Conservation (phyloP, 805 yeast genomes). For the Starmerella sirachaensis region DNA sequence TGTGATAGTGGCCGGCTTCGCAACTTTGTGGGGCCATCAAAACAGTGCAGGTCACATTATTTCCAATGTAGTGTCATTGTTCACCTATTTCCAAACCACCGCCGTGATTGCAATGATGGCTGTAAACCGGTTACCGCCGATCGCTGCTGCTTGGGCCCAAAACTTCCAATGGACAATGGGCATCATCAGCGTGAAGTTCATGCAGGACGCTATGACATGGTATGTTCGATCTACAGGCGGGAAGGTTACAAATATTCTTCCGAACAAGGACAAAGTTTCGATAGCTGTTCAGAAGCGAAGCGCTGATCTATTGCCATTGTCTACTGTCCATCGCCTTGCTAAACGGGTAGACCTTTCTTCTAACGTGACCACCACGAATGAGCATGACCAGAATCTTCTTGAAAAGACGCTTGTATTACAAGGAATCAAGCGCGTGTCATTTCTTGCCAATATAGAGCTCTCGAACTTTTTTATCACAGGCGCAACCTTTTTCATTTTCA, state of each 20-base stretch:
- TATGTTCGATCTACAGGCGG: slow-evolving; percentile 65
- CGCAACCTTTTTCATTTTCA: slow-evolving; percentile 65
- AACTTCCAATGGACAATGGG: slow-evolving; percentile 97
- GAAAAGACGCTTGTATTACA: slow-evolving; percentile 68
- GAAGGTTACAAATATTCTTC: slow-evolving; percentile 58
- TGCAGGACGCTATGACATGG: slow-evolving; percentile 40
- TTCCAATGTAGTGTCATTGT: slow-evolving; percentile 85
- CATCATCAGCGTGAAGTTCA: slow-evolving; percentile 58
- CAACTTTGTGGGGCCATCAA: slow-evolving; percentile 78
- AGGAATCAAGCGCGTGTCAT: slow-evolving; percentile 89
- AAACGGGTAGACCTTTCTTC: slow-evolving; percentile 7
- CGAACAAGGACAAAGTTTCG: slow-evolving; percentile 53
- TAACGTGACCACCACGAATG: slow-evolving; percentile 31
- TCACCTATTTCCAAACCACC: slow-evolving; percentile 84
- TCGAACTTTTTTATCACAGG: slow-evolving; percentile 80
- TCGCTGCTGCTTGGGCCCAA: slow-evolving; percentile 96
- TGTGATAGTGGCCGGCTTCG: slow-evolving; percentile 71
- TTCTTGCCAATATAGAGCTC: slow-evolving; percentile 70
- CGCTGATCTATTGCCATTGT: background rate
- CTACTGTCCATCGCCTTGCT: background rate
- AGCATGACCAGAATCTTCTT: slow-evolving; percentile 45
- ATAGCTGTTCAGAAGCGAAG: slow-evolving; percentile 58
- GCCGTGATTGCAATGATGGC: slow-evolving; percentile 95
- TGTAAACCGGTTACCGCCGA: slow-evolving; percentile 83
- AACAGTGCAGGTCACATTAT: slow-evolving; percentile 94